Evolutionary conservation across 2,329 filamentous ascomycete genomes (phyloP), one percentile per base, ranked within the genome.

Genomic region (Myriosclerotinia duriaeana): DNA sequence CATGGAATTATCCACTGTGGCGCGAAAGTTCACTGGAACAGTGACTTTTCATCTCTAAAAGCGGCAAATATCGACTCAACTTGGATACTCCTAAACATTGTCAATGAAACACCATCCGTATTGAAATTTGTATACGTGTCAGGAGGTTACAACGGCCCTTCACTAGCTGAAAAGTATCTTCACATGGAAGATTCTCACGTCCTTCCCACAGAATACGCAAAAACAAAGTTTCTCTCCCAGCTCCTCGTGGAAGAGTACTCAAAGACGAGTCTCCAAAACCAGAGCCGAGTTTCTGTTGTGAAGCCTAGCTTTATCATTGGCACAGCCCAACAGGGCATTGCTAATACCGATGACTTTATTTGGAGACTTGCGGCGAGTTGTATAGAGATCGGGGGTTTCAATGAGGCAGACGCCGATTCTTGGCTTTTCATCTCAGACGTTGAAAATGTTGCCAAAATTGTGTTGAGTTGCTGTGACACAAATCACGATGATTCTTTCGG

Each of bases 1-100:
- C 91, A 96, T 74, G 83, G 86, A 1, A 81, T 92, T 2, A 85
- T 92, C 46, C 89, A 97, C 80, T 97, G 96, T 75, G 93, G 90
- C 42, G 91, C 92, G 8, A 80, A 82, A 34, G 88, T 90, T 6
- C 88, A 96, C 76, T 96, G 92, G 92, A 85, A 95, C 40, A 82
- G 86, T 73, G 86, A 84, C 3, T 96, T 96, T 77, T 81, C 87
- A 26, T 83, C 85, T 48, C 83, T 96, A 69, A 85, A 85, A 75
- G 80, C 83, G 0, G 82, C 87, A 66, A 97, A 97, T 75, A 92
- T 97, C 1, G 78, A 89, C 7, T 88, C 86, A 0, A 76, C 75
- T 1, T 52, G 72, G 7, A 65, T 70, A 5, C 61, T 76, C 2
- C 64, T 77, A 6, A 64, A 60, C 48, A 66, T 66, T 20, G 50